These are phyloP conservation scores for Mycena alexandri DNA, from an alignment of 768 basidiomycete species.

Conservation along the genomic window DNA sequence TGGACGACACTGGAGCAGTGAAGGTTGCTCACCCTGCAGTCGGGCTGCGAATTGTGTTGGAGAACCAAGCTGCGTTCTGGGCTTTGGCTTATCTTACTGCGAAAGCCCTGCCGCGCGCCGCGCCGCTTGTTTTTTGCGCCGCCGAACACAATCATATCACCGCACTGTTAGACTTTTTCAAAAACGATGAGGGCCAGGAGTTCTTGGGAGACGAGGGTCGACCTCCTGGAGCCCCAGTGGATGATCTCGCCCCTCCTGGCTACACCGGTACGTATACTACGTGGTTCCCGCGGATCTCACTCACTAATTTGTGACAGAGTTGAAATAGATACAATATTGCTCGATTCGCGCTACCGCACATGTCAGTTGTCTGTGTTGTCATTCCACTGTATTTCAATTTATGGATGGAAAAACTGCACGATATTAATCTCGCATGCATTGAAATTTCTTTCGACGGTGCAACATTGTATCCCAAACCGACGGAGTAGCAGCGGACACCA, in stretches of 20 bases:
- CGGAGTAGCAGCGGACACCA: no score
- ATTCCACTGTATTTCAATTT: no score
- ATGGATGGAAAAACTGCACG: no score
- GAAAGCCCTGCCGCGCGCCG: not conserved
- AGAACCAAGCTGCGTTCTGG: constrained; percentile 3
- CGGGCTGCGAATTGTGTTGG: not conserved
- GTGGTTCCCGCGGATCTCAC: no score
- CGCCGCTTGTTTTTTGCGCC: not conserved
- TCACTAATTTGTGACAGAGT: no score
- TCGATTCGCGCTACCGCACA: no score
- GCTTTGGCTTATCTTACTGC: constrained; percentile 3
- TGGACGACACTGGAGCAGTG: not conserved
- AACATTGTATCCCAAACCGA: no score
- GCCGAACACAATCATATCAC: not conserved
- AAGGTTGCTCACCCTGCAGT: not conserved
- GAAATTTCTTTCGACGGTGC: no score
- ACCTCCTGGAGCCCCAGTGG: not conserved
- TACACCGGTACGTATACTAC: no score
- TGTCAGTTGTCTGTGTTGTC: no score
- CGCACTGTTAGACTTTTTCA: constrained; percentile 1
- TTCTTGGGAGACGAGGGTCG: not conserved
- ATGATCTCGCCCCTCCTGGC: not conserved
- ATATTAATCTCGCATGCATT: no score
- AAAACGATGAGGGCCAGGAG: not conserved
- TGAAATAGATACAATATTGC: no score